Conservation (phyloP, 441 rosid species). For the Kokia cookei region DNA sequence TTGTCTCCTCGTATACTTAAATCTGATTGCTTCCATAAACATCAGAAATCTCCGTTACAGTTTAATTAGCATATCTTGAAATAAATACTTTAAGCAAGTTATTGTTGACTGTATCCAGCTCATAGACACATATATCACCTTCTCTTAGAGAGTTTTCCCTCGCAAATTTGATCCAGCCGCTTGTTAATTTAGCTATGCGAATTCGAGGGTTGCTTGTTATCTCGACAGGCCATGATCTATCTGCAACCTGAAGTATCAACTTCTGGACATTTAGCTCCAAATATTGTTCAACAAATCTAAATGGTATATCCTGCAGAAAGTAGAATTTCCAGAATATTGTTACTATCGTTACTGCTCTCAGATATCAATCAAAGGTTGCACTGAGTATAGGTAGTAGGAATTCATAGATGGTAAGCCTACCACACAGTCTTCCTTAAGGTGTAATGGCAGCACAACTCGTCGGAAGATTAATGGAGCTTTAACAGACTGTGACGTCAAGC, state of each 20-base stretch:
- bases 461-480: background rate
- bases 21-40: background rate
- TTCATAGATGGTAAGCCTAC: background rate
- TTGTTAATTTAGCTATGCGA: background rate
- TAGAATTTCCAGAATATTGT: background rate
- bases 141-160: constrained; percentile 15
- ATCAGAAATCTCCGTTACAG: background rate
- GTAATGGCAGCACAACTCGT: background rate
- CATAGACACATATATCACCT: constrained; percentile 19
- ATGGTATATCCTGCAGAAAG: constrained; percentile 14
- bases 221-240: constrained; percentile 14
- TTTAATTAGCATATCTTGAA: background rate
- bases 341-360: background rate
- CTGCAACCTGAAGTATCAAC: constrained; percentile 6
- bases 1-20: background rate
- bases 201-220: background rate
- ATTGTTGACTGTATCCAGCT: background rate
- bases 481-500: background rate
- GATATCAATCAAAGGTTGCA: background rate
- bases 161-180: constrained; percentile 9
- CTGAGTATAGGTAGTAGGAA: background rate
- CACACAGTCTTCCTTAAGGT: background rate
- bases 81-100: background rate
- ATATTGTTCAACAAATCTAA: background rate
- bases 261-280: background rate